Conservation (phyloP, 495 filamentous ascomycete genomes). For the Aspergillus indologenus region DNA sequence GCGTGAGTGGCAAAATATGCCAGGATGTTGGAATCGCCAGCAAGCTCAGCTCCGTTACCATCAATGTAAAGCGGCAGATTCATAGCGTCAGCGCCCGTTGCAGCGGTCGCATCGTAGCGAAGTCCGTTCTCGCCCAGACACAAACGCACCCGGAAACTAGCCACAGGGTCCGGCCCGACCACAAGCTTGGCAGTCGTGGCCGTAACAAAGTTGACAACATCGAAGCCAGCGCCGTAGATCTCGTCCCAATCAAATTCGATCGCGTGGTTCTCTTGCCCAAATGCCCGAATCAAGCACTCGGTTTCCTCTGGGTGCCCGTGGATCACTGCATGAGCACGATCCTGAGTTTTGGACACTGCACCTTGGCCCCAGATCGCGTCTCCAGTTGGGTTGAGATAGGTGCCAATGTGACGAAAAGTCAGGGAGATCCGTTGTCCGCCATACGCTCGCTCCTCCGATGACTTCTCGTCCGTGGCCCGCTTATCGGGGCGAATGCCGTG, state of each 20-base stretch:
- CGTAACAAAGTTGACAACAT: slow-evolving; percentile 74
- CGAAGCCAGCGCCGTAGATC: slow-evolving; percentile 77
- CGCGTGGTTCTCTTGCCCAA: slow-evolving; percentile 80
- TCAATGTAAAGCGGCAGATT: slow-evolving; percentile 29
- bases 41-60: slow-evolving; percentile 25
- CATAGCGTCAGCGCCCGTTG: background rate
- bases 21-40: slow-evolving; percentile 37
- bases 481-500: slow-evolving; percentile 90
- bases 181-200: slow-evolving; percentile 52
- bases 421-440: slow-evolving; percentile 81
- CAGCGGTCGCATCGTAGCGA: slow-evolving; percentile 36
- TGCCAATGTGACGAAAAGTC: slow-evolving; percentile 89
- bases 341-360: slow-evolving; percentile 62
- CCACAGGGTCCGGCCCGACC: slow-evolving; percentile 49
- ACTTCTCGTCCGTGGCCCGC: slow-evolving; percentile 60
- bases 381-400: slow-evolving; percentile 64
- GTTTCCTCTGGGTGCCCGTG: slow-evolving; percentile 66
- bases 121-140: slow-evolving; percentile 59
- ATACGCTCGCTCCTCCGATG: slow-evolving; percentile 65
- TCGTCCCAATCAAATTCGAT: slow-evolving; percentile 74
- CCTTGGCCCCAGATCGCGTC: slow-evolving; percentile 88
- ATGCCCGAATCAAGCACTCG: slow-evolving; percentile 69
- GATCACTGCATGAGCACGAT: slow-evolving; percentile 56
- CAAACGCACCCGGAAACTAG: slow-evolving; percentile 56
- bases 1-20: slow-evolving; percentile 27